Percentiles rank a stretch among this genome's conserved stretches.
Evolutionary conservation across 371 early-diverging fungal species (phyloP).

Genomic region (Funneliformis caledonium): DNA sequence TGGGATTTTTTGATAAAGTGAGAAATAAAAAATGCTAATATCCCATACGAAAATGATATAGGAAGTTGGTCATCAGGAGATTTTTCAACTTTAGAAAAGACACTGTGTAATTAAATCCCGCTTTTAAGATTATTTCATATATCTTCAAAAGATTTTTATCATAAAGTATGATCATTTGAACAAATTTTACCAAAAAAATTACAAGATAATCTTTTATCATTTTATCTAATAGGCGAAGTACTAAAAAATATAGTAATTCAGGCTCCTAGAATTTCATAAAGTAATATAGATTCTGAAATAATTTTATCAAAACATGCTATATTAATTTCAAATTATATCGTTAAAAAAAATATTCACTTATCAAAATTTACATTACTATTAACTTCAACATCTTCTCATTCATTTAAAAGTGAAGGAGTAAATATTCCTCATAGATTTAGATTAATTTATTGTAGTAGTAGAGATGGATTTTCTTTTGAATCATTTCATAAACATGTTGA

Average conservation of each 20-base stretch:
- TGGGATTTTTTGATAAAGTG: conserved; percentile 21
- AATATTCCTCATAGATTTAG: background rate
- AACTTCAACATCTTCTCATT: background rate
- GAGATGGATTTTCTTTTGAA: conserved; percentile 26
- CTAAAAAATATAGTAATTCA: background rate
- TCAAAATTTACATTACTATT: background rate
- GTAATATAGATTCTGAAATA: conserved; percentile 8
- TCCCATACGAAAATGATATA: background rate
- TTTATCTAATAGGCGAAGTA: background rate
- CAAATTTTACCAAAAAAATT: background rate
- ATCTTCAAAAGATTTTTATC: conserved; percentile 22
- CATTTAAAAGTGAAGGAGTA: background rate
- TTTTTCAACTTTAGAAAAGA: background rate
- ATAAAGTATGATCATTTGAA: conserved; percentile 24
- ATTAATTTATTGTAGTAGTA: conserved; percentile 22
- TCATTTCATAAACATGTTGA: conserved; percentile 26
- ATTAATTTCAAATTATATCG: conserved; percentile 15
- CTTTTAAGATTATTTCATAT: background rate
- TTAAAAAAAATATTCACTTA: background rate
- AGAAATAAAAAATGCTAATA: background rate
- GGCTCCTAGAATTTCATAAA: background rate
- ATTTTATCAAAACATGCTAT: conserved; percentile 19
- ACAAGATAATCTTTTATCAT: background rate
- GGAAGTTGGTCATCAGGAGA: background rate
- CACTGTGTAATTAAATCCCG: background rate